Evolutionary conservation across 495 filamentous ascomycete genomes (phyloP).

Genomic region (Venustampulla echinocandica): DNA sequence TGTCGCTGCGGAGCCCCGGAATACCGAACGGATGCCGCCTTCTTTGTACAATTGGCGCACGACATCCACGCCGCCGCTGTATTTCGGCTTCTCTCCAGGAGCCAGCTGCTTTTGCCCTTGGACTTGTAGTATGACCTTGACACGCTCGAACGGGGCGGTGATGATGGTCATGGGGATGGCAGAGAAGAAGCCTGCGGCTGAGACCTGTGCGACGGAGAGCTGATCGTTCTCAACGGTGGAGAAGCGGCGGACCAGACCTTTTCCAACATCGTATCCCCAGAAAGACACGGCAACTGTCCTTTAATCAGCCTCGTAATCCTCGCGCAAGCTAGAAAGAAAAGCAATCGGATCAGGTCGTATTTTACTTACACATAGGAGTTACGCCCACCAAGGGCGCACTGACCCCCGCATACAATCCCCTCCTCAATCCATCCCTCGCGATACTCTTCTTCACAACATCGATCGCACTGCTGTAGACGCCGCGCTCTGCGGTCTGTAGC

Average conservation of each 20-base stretch:
- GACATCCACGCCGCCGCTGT: constrained; percentile 83
- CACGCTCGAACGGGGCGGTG: constrained; percentile 95
- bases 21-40: constrained; percentile 83
- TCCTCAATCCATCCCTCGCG: constrained; percentile 72
- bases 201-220: constrained; percentile 79
- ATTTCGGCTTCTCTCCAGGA: constrained; percentile 87
- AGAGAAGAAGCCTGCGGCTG: constrained; percentile 91
- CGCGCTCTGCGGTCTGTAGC: constrained; percentile 89
- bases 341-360: too few relatives aligned
- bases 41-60: constrained; percentile 89
- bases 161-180: constrained; percentile 97
- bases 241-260: constrained; percentile 65
- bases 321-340: too few relatives aligned
- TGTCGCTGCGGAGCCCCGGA: constrained; percentile 83
- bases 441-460: constrained; percentile 86
- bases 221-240: constrained; percentile 54
- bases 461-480: constrained; percentile 81
- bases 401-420: constrained; percentile 94
- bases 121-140: constrained; percentile 96
- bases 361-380: constrained; percentile 90
- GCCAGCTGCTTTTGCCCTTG: constrained; percentile 83
- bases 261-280: constrained; percentile 97
- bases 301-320: not conserved
- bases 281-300: constrained; percentile 87
- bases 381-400: constrained; percentile 90